These are phyloP conservation scores for Pythium scleroteichum DNA, from an alignment of 352 stramenopile species.

Conservation along the genomic window DNA sequence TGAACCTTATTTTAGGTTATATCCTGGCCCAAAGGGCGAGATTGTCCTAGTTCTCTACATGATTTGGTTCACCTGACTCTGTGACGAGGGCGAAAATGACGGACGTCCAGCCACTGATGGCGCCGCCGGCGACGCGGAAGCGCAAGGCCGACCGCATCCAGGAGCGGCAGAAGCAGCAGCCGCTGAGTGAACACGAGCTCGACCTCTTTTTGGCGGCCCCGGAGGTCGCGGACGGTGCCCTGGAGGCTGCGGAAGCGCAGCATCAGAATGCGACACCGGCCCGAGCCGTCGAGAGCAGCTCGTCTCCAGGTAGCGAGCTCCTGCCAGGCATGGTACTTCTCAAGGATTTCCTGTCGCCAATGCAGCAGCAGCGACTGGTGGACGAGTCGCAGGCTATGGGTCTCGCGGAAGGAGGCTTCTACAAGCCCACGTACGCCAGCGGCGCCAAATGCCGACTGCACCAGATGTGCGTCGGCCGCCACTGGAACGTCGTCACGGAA, in stretches of 20 bases:
- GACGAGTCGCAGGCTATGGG: slow-evolving; percentile 51
- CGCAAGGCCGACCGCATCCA: slow-evolving; percentile 55
- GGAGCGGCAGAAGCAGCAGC: slow-evolving; percentile 42
- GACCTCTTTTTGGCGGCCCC: slow-evolving; percentile 52
- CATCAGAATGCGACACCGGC: slow-evolving; percentile 11
- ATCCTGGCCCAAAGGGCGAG: neutral
- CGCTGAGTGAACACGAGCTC: slow-evolving; percentile 60
- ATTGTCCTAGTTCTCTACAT: neutral
- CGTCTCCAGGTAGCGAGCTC: slow-evolving; percentile 29
- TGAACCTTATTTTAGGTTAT: slow-evolving; percentile 1
- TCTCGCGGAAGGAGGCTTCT: slow-evolving; percentile 48
- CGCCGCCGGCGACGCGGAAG: slow-evolving; percentile 16
- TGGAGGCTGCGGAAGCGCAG: slow-evolving; percentile 5
- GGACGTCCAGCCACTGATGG: neutral
- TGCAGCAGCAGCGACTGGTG: slow-evolving; percentile 61
- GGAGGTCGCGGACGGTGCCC: neutral
- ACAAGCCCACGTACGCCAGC: slow-evolving; percentile 68
- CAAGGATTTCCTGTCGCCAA: slow-evolving; percentile 47
- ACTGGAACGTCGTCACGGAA: slow-evolving; percentile 76
- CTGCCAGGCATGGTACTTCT: slow-evolving; percentile 68
- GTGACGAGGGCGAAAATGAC: neutral
- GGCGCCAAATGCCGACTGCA: slow-evolving; percentile 72
- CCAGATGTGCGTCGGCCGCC: slow-evolving; percentile 68
- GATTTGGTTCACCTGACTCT: too few relatives aligned
- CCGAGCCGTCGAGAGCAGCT: slow-evolving; percentile 7